Evolutionary conservation across 345 rosid species (phyloP), one percentile per base, ranked within the genome.

Genomic region (Citrus inodora): DNA sequence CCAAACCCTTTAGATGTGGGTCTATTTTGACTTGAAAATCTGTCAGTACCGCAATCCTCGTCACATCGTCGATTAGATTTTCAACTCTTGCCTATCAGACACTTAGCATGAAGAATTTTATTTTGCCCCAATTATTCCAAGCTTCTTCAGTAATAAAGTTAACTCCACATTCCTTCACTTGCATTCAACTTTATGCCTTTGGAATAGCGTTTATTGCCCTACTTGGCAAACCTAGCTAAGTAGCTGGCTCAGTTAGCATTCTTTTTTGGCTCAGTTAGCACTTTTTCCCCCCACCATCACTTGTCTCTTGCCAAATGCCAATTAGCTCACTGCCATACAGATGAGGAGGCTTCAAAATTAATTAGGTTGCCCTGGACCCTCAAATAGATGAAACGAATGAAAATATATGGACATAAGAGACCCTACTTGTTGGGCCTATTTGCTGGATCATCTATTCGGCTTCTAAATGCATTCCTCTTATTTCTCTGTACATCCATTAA

Each of bases 141-240:
- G 83, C 85, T 86, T 86, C 82, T 80, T 72, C 59, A 32, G 25
- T 78, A 64, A 75, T 63, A 85, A 85, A 83, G 84, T 30, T 8
- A 1, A 33, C 27, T 46, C 25, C 30, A 30, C 56, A 60, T 14
- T 40, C 76, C 46, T 73, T 67, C 38, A 46, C 56, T 40, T 27
- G 24, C 62, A 21, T 59, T 48, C 75, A 22, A 53, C 78, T 81
- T 81, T 78, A 68, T 73, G 30, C 79, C 60, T 70, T 24, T 68
- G 53, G 59, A 66, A 66, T 22, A 66, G 27, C 11, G 48, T 35
- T 9, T 9, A 3, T 35, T 35, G 70, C 24, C 27, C 70, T 35
- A 37, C 16, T 66, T 22, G 37, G 67, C 67, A 11, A 27, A 0
- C 58, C 22, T 53, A 53, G 51, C 51, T 11, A 11, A 46, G 51